These are phyloP conservation scores for Cordyceps fumosorosea DNA, from an alignment of 2,329 filamentous ascomycete species.

Conservation along the genomic window DNA sequence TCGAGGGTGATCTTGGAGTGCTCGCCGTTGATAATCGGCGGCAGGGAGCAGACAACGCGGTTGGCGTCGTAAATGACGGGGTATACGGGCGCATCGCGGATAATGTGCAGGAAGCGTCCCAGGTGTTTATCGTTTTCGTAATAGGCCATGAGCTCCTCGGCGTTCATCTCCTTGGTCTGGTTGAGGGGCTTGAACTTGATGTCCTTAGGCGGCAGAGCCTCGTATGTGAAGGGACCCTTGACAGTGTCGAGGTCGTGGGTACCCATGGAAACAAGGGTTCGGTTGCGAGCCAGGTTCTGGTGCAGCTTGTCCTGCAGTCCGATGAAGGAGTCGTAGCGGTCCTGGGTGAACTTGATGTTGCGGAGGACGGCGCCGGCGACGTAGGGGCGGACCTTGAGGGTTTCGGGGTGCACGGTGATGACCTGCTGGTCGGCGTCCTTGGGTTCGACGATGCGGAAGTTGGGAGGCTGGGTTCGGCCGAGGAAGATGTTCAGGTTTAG, in stretches of 20 bases:
- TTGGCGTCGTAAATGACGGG: slow-evolving; percentile 93
- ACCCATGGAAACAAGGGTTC: slow-evolving; percentile 92
- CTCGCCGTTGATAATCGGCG: slow-evolving; percentile 95
- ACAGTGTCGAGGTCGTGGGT: slow-evolving; percentile 95
- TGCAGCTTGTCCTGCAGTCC: slow-evolving; percentile 96
- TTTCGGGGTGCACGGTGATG: slow-evolving; percentile 72
- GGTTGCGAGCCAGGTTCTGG: slow-evolving; percentile 86
- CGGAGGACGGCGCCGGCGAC: slow-evolving; percentile 85
- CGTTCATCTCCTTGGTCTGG: slow-evolving; percentile 83
- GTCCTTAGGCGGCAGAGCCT: slow-evolving; percentile 83
- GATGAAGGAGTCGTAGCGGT: slow-evolving; percentile 95
- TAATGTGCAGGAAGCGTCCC: slow-evolving; percentile 86
- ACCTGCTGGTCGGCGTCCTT: slow-evolving; percentile 67
- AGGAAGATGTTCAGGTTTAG: slow-evolving; percentile 95
- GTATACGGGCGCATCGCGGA: slow-evolving; percentile 87
- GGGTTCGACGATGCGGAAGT: slow-evolving; percentile 70
- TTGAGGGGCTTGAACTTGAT: slow-evolving; percentile 90
- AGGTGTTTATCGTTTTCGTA: slow-evolving; percentile 94
- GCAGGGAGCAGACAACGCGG: slow-evolving; percentile 80
- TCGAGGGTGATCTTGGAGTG: slow-evolving; percentile 92
- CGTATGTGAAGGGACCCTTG: slow-evolving; percentile 92
- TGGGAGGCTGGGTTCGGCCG: slow-evolving; percentile 66
- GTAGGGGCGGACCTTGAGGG: slow-evolving; percentile 73
- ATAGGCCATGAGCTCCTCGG: slow-evolving; percentile 83
- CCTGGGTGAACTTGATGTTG: slow-evolving; percentile 85